Evolutionary conservation across 106 monocot species (phyloP).

Genomic region (Amphibolis antarctica): DNA sequence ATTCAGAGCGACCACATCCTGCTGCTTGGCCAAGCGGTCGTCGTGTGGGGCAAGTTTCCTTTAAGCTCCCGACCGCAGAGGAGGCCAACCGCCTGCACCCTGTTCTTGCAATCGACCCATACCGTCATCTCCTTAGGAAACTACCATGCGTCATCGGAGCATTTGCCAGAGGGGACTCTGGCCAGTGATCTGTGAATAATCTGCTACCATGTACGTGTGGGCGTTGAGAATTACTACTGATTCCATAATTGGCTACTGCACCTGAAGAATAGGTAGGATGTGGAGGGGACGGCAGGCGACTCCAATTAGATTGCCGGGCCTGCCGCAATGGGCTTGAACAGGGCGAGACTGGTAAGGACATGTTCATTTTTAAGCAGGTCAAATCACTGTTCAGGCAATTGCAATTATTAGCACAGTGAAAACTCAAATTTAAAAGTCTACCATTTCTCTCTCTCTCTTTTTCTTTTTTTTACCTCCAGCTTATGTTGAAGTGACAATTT

Average conservation of each 20-base stretch:
- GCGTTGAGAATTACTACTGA: slow-evolving; percentile 17
- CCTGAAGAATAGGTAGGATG: slow-evolving; percentile 40
- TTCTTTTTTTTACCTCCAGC: too few species aligned
- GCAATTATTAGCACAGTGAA: too few species aligned
- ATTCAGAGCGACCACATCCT: not conserved
- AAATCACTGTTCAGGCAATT: slow-evolving; percentile 25
- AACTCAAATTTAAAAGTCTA: too few species aligned
- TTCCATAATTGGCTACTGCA: slow-evolving; percentile 21
- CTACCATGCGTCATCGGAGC: slow-evolving; percentile 20
- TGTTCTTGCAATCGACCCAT: not conserved
- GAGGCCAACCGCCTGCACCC: not conserved
- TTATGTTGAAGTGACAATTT: not conserved
- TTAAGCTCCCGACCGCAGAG: too few species aligned
- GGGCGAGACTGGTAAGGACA: slow-evolving; percentile 65
- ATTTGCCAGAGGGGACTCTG: slow-evolving; percentile 19
- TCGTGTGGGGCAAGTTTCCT: not conserved
- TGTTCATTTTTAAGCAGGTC: slow-evolving; percentile 33
- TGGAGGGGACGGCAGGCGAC: slow-evolving; percentile 58
- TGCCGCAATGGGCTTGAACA: slow-evolving; percentile 72
- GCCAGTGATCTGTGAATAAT: slow-evolving; percentile 25
- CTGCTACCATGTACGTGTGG: slow-evolving; percentile 8
- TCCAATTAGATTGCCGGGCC: slow-evolving; percentile 42
- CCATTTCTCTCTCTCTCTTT: too few species aligned
- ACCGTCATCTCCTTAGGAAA: slow-evolving; percentile 26
- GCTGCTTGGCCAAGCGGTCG: not conserved